Evolutionary conservation across 1,284 basidiomycete genomes (phyloP).

Genomic region (Malassezia sympodialis): DNA sequence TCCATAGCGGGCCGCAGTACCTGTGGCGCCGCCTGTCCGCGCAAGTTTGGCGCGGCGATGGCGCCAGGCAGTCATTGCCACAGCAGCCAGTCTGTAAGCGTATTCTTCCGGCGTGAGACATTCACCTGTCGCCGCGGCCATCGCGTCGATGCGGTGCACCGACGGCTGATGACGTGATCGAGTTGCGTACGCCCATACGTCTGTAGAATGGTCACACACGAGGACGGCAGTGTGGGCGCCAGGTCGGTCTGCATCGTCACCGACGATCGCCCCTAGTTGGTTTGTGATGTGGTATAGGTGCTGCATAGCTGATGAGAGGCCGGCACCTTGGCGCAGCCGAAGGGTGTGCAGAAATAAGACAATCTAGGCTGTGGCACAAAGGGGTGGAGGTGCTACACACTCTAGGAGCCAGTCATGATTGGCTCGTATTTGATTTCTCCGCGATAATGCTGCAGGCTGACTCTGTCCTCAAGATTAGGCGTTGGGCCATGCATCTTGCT

Average conservation of each 20-base stretch:
- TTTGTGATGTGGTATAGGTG: neutral
- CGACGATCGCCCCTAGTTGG: conserved; percentile 15
- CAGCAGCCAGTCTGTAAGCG: neutral
- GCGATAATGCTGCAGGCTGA: neutral
- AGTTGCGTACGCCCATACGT: conserved; percentile 12
- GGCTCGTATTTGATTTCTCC: neutral
- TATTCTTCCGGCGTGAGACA: neutral
- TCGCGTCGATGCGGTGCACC: neutral
- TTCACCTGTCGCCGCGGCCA: neutral
- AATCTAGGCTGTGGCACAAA: neutral
- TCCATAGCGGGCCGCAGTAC: neutral
- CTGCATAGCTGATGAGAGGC: neutral
- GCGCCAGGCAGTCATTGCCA: conserved; percentile 12
- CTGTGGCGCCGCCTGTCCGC: neutral
- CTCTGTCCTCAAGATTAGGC: neutral
- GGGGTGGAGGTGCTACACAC: neutral
- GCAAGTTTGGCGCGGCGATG: neutral
- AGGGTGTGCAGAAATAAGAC: neutral
- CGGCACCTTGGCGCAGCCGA: neutral
- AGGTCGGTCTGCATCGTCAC: conserved; percentile 10
- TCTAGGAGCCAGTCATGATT: neutral
- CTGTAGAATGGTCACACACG: neutral
- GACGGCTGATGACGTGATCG: neutral
- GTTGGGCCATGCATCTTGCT: neutral
- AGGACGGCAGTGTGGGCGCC: conserved; percentile 13